These are phyloP conservation scores for Phytophthora quininea DNA, from an alignment of 352 stramenopile genomes.

Conservation along the genomic window DNA sequence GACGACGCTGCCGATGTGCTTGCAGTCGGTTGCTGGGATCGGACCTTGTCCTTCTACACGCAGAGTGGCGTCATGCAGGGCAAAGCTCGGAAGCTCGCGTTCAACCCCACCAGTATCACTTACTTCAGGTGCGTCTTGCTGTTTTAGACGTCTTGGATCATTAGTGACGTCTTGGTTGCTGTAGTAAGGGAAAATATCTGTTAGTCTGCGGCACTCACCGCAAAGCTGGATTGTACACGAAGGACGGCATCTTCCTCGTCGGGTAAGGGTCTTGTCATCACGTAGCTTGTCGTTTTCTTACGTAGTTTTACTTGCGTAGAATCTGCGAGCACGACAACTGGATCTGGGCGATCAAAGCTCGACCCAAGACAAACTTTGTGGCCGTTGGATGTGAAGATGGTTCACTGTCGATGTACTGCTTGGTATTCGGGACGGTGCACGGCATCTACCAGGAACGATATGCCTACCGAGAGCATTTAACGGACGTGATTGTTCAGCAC, in stretches of 20 bases:
- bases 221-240: conserved; percentile 90
- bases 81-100: conserved; percentile 90
- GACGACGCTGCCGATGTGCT: conserved; percentile 84
- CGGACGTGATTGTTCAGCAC: conserved; percentile 96
- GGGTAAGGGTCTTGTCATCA: conserved; percentile 28
- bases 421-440: conserved; percentile 93
- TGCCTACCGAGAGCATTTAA: conserved; percentile 94
- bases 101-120: conserved; percentile 90
- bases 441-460: conserved; percentile 94
- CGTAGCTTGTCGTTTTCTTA: conserved; percentile 1
- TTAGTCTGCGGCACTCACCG: conserved; percentile 89
- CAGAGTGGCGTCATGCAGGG: conserved; percentile 82
- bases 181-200: conserved; percentile 91
- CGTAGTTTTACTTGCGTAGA: conserved; percentile 17
- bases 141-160: neutral
- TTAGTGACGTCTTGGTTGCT: conserved; percentile 3
- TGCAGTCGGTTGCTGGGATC: conserved; percentile 94
- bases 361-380: conserved; percentile 89
- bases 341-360: conserved; percentile 89
- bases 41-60: conserved; percentile 93
- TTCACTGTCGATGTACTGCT: conserved; percentile 81
- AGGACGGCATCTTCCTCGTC: conserved; percentile 80
- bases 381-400: conserved; percentile 89
- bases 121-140: conserved; percentile 34
- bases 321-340: conserved; percentile 90